These are phyloP conservation scores for Penicillium nordicum DNA, from an alignment of 2,329 filamentous ascomycete genomes.

Conservation along the genomic window DNA sequence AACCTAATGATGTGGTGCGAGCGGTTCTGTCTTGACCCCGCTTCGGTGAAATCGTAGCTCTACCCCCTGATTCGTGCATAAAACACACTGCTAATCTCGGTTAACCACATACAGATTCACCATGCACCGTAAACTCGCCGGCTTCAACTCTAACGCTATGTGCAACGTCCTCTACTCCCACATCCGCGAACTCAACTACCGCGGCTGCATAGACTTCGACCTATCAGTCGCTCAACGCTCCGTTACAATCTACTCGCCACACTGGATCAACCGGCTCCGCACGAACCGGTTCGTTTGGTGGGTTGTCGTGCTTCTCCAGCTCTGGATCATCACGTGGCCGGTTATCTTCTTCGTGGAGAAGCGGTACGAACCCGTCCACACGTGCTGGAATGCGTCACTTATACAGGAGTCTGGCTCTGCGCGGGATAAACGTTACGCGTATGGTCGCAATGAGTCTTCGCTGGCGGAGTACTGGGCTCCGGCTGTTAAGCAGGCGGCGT, in stretches of 20 bases:
- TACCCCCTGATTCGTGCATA: not conserved
- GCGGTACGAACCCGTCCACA: constrained; percentile 34
- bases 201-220: constrained; percentile 29
- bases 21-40: constrained; percentile 36
- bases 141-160: constrained; percentile 29
- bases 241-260: constrained; percentile 39
- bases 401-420: constrained; percentile 7
- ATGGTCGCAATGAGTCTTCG: constrained; percentile 24
- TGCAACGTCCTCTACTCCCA: constrained; percentile 31
- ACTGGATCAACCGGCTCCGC: constrained; percentile 39
- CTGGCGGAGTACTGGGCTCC: constrained; percentile 34
- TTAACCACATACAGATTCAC: constrained; percentile 23
- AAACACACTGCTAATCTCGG: not conserved
- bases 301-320: constrained; percentile 35
- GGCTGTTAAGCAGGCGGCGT: constrained; percentile 37
- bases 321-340: constrained; percentile 42
- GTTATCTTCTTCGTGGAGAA: constrained; percentile 38
- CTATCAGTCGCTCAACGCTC: constrained; percentile 24
- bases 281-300: constrained; percentile 35
- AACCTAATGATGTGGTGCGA: constrained; percentile 31
- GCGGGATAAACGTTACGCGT: constrained; percentile 22
- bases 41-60: constrained; percentile 37
- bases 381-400: constrained; percentile 32
- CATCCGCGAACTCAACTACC: constrained; percentile 40
- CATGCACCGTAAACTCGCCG: constrained; percentile 29